Evolutionary conservation across 2,329 filamentous ascomycete species (phyloP), one percentile per base, ranked within the genome.

Genomic region (Botryotinia globosa): DNA sequence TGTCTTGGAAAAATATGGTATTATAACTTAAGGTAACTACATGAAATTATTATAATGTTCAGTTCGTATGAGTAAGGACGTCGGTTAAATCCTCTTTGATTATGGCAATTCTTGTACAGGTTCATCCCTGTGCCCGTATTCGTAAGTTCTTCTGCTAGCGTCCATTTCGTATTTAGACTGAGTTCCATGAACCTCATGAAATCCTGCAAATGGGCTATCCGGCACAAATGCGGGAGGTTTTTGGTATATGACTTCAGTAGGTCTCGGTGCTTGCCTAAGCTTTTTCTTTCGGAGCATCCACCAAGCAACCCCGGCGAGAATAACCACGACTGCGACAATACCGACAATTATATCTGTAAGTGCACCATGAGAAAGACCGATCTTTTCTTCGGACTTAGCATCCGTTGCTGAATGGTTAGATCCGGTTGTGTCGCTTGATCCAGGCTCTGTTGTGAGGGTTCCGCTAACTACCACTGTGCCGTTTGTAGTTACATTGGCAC

Each of bases 101-200:
- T 45, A 45, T 22, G 61, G 14, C 44, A 63, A 14, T 42, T 63
- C 61, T 44, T 63, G 61, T 29, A 63, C 61, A 44, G 61, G 39
- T 20, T 63, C 61, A 63, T 44, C 61, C 61, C 39, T 44, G n/a
- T 63, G n/a, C 44, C 61, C 39, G 37, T 63, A 63, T 63, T 63
- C 61, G 16, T 44, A 32, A 32, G 39, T 63, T 16, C 61, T 63
- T 42, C 39, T 44, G n/a, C 61, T 44, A 32, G 61, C 61, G 25
- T 63, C 61, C 61, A 63, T 44, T 63, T 63, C 61, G 39, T 63
- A 18, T 29, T 63, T 63, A 20, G 61, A 63, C 29, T 63, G 61
- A 42, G 16, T 63, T 63, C 61, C 39, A 29, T 63, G 39, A 63
- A 63, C 39, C 14, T 63, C 39, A 63, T 44, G 18, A 29, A 44